Evolutionary conservation across 352 stramenopile species (phyloP).

Genomic region (Phytophthora fragariaefolia): DNA sequence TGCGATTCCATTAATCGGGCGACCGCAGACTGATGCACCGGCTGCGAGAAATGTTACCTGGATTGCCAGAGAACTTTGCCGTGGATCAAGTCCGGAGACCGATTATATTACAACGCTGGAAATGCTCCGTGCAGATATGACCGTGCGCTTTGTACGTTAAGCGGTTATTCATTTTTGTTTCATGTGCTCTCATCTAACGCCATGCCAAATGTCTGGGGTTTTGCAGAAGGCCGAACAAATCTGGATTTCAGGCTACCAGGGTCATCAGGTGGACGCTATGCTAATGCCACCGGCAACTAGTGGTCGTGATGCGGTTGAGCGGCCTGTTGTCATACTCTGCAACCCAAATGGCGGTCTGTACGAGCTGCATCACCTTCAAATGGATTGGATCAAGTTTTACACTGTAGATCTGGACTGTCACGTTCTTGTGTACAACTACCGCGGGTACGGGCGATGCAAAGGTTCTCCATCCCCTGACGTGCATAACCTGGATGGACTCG

Average conservation of each 20-base stretch:
- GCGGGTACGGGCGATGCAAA: conserved; percentile 80
- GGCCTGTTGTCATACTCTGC: conserved; percentile 73
- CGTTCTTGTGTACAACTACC: conserved; percentile 90
- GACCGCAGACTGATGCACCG: conserved; percentile 43
- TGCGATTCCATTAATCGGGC: conserved; percentile 46
- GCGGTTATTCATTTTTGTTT: too few species aligned
- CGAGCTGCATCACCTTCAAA: conserved; percentile 89
- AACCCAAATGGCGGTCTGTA: conserved; percentile 89
- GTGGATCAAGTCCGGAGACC: conserved; percentile 42
- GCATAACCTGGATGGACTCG: conserved; percentile 76
- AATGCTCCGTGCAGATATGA: conserved; percentile 84
- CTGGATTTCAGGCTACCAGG: conserved; percentile 70
- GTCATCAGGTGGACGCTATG: conserved; percentile 83
- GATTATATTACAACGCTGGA: conserved; percentile 79
- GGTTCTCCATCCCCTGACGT: conserved; percentile 62
- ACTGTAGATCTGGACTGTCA: conserved; percentile 72
- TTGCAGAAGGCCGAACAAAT: conserved; percentile 79
- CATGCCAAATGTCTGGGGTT: too few species aligned
- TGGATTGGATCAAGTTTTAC: conserved; percentile 92
- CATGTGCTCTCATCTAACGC: too few species aligned
- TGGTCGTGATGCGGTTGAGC: conserved; percentile 38
- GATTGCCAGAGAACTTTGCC: conserved; percentile 63
- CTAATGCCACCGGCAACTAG: conserved; percentile 62
- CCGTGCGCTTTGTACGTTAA: conserved; percentile 71
- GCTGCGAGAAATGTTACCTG: conserved; percentile 51